These are phyloP conservation scores for Syncephalis fuscata DNA, from an alignment of 371 early-diverging fungal genomes.

Conservation along the genomic window DNA sequence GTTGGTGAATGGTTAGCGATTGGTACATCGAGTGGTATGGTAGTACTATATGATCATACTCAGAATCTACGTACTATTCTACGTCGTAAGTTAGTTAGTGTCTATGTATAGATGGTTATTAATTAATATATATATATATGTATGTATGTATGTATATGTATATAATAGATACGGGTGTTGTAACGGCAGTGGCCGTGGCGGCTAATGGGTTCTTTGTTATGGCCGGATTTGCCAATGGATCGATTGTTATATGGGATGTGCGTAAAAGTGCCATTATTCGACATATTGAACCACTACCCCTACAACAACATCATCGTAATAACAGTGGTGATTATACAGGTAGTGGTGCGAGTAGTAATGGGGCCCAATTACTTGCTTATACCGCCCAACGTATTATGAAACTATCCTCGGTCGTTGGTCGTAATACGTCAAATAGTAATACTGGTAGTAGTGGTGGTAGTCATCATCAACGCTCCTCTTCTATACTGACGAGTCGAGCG, in stretches of 20 bases:
- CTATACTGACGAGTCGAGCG: slow-evolving; percentile 25
- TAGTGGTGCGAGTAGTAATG: too few relatives aligned
- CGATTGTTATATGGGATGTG: slow-evolving; percentile 59
- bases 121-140: background rate
- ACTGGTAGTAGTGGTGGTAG: slow-evolving; percentile 13
- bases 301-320: too few relatives aligned
- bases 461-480: background rate
- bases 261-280: slow-evolving; percentile 29
- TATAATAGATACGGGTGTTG: slow-evolving; percentile 46
- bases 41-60: slow-evolving; percentile 49
- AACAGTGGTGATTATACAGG: too few relatives aligned
- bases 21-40: slow-evolving; percentile 53
- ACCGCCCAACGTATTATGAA: too few relatives aligned
- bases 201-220: slow-evolving; percentile 46
- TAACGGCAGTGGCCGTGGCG: slow-evolving; percentile 58
- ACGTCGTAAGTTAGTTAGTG: slow-evolving; percentile 32
- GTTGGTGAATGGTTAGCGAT: slow-evolving; percentile 45
- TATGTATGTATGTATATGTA: background rate
- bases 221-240: slow-evolving; percentile 52
- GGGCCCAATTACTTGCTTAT: too few relatives aligned
- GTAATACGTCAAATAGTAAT: slow-evolving; percentile 10
- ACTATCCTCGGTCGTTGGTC: slow-evolving; percentile 2
- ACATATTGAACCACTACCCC: slow-evolving; percentile 29
- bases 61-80: slow-evolving; percentile 44
- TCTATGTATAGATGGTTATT: background rate